phyloP scores from a whole-genome alignment of 345 rosid species.

The Capsella bursapastoris region DNA sequence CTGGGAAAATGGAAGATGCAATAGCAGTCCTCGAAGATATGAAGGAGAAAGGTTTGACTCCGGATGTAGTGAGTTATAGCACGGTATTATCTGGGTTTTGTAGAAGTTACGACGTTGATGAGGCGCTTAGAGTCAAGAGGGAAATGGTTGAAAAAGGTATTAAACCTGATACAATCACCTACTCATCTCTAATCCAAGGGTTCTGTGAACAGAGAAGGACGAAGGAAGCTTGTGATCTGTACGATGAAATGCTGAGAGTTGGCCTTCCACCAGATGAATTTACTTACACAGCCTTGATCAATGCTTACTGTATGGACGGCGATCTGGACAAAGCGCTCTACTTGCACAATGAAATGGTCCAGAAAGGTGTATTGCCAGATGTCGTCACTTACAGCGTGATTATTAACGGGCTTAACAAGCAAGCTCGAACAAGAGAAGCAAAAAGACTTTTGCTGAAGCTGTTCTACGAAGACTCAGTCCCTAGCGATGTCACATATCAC shows the following conservation, averaged over 20 bases:
- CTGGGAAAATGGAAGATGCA: constrained; percentile 75
- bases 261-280: constrained; percentile 70
- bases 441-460: constrained; percentile 79
- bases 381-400: constrained; percentile 88
- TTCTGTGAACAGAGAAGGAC: constrained; percentile 71
- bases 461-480: constrained; percentile 75
- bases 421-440: constrained; percentile 82
- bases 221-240: constrained; percentile 71
- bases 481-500: constrained; percentile 64
- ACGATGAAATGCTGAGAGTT: constrained; percentile 65
- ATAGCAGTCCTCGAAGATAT: constrained; percentile 55
- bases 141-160: constrained; percentile 72
- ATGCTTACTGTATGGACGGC: constrained; percentile 77
- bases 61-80: constrained; percentile 86
- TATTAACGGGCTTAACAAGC: constrained; percentile 86
- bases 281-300: constrained; percentile 74
- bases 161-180: constrained; percentile 68
- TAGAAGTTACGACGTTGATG: constrained; percentile 59
- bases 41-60: constrained; percentile 62
- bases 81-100: constrained; percentile 78
- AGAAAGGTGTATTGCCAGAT: constrained; percentile 78
- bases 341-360: constrained; percentile 81
- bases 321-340: constrained; percentile 57
- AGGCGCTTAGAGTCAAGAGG: constrained; percentile 62
- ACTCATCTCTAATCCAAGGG: constrained; percentile 77